A percentile compares a stretch with the other conserved stretches of the same genome.
These are phyloP conservation scores for Penicillium argentinense DNA, from an alignment of 495 filamentous ascomycete genomes.

Conservation along the genomic window DNA sequence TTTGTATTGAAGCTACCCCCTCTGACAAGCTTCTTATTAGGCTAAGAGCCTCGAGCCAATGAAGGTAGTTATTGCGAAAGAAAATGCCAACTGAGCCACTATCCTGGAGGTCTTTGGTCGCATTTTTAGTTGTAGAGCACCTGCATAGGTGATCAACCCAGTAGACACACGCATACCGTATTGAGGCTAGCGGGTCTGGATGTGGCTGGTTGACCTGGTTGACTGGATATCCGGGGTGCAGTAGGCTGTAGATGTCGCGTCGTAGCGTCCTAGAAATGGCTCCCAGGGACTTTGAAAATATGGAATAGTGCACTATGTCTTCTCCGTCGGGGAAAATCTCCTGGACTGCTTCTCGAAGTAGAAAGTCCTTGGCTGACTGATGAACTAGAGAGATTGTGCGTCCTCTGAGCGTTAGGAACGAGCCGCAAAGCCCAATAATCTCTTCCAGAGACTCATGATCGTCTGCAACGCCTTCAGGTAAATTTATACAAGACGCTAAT, in stretches of 20 bases:
- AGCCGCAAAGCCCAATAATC: constrained; percentile 15
- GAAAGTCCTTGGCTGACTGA: constrained; percentile 44
- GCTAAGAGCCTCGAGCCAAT: too few relatives aligned
- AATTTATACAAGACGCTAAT: constrained; percentile 19
- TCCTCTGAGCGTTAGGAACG: constrained; percentile 18
- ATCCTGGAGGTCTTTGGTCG: too few relatives aligned
- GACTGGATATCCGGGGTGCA: neutral
- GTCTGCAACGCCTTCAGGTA: constrained; percentile 11
- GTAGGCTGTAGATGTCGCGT: constrained; percentile 24
- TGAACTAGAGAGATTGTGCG: constrained; percentile 35
- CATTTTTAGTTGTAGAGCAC: too few relatives aligned
- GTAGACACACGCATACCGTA: too few relatives aligned
- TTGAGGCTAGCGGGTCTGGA: too few relatives aligned
- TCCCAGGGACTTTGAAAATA: constrained; percentile 29
- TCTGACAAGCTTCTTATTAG: too few relatives aligned
- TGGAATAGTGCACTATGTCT: constrained; percentile 20
- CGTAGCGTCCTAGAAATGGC: constrained; percentile 11
- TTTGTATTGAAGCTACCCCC: too few relatives aligned
- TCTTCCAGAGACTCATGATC: constrained; percentile 1
- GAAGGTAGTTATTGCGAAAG: too few relatives aligned
- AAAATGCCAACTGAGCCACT: too few relatives aligned
- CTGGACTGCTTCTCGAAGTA: constrained; percentile 7
- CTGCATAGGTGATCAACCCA: too few relatives aligned
- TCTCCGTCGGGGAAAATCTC: constrained; percentile 18
- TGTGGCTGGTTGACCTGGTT: neutral